Percentiles rank a stretch among this genome's conserved stretches.
phyloP scores from a whole-genome alignment of 1,284 basidiomycete species.

The Ustilago loliicola region DNA sequence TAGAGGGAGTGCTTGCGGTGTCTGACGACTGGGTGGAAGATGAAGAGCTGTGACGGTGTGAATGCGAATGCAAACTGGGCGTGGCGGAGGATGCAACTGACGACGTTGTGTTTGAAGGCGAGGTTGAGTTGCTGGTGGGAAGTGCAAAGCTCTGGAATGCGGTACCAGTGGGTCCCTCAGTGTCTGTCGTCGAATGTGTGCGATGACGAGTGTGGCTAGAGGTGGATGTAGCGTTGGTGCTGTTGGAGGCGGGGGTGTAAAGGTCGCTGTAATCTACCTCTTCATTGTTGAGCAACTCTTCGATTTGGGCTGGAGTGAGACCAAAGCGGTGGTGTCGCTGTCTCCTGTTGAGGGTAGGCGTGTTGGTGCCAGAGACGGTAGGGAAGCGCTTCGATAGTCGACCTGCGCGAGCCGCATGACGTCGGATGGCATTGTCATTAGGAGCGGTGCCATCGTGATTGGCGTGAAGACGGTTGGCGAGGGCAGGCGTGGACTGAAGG shows the following conservation, averaged over 20 bases:
- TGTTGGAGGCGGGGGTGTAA: conserved; percentile 14
- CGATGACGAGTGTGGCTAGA: conserved; percentile 7
- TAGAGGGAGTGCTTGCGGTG: not conserved
- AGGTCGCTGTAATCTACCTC: conserved; percentile 13
- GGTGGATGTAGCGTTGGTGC: conserved; percentile 18
- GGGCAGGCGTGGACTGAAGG: conserved; percentile 15
- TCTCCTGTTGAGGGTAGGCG: conserved; percentile 15
- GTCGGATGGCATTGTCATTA: conserved; percentile 26
- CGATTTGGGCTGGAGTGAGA: conserved; percentile 27
- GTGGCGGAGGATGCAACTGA: not conserved
- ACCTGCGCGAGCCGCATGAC: conserved; percentile 37
- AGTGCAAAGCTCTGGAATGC: conserved; percentile 8
- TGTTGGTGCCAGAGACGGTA: conserved; percentile 2
- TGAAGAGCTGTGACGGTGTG: not conserved
- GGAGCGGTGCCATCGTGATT: conserved; percentile 8
- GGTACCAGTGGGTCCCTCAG: conserved; percentile 11
- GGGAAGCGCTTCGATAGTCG: conserved; percentile 38
- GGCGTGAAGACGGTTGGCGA: conserved; percentile 17
- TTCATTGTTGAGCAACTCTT: conserved; percentile 24
- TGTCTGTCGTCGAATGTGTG: conserved; percentile 13
- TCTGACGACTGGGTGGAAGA: conserved; percentile 8
- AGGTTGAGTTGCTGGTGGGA: conserved; percentile 16
- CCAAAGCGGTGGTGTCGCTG: conserved; percentile 22
- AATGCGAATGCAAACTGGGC: not conserved
- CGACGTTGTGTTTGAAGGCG: conserved; percentile 11